Conservation (phyloP, 2,329 filamentous ascomycete species). For the Clonostachys solani region DNA sequence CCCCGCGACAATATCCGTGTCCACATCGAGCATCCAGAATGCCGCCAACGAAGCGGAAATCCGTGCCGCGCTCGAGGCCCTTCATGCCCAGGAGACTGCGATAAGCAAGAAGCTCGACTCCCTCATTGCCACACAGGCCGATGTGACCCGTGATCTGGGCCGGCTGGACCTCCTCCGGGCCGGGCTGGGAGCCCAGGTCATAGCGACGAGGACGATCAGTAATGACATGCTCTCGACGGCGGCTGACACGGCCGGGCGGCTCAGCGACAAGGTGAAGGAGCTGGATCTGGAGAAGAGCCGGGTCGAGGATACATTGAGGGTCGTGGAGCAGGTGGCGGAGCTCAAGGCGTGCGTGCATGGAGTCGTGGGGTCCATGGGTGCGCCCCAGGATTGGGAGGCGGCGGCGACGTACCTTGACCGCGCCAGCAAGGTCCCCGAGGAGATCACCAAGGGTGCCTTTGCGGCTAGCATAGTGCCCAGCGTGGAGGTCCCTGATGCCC, state of each 20-base stretch:
- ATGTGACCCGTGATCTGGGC: conserved; percentile 80
- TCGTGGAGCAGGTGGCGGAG: conserved; percentile 95
- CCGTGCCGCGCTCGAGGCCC: conserved; percentile 67
- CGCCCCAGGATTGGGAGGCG: conserved; percentile 97
- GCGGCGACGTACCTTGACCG: conserved; percentile 86
- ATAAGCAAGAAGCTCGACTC: conserved; percentile 72
- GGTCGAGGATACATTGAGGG: conserved; percentile 83
- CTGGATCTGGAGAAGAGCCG: conserved; percentile 89
- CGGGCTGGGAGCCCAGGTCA: conserved; percentile 80
- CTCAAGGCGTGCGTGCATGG: conserved; percentile 95
- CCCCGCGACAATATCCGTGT: conserved; percentile 8
- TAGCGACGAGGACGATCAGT: conserved; percentile 77
- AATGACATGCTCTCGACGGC: conserved; percentile 88
- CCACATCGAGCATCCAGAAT: conserved; percentile 49
- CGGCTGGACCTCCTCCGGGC: conserved; percentile 87
- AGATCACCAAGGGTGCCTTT: conserved; percentile 80
- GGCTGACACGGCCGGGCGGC: conserved; percentile 76
- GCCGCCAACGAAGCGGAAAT: conserved; percentile 76
- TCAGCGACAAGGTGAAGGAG: conserved; percentile 81
- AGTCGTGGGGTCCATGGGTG: conserved; percentile 93
- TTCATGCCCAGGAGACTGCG: conserved; percentile 71
- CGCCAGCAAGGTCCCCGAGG: conserved; percentile 73
- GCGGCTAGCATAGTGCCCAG: conserved; percentile 91
- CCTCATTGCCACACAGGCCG: conserved; percentile 77
- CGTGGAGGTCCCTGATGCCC: conserved; percentile 89